These are phyloP conservation scores for Mucor mucedo DNA, from an alignment of 371 early-diverging fungal species.

Conservation along the genomic window DNA sequence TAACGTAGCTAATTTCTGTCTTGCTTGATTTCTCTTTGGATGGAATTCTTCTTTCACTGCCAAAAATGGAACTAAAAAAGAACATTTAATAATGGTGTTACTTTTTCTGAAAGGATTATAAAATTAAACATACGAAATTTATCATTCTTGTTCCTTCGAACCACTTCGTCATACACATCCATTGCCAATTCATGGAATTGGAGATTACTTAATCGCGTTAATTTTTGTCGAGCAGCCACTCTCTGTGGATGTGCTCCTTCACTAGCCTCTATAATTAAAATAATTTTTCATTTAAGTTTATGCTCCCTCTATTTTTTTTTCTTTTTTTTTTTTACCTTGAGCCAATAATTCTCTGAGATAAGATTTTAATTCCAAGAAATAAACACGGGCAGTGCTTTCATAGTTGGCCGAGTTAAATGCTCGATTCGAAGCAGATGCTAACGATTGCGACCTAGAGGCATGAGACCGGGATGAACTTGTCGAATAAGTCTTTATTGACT, in stretches of 20 bases:
- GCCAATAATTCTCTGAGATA: constrained; percentile 36
- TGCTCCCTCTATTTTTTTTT: background rate
- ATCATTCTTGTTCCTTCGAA: constrained; percentile 68
- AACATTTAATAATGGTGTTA: background rate
- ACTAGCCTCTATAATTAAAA: constrained; percentile 39
- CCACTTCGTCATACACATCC: constrained; percentile 95
- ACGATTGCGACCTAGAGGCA: constrained; percentile 40
- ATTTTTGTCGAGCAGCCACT: constrained; percentile 83
- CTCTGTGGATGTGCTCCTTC: constrained; percentile 62
- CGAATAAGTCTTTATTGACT: constrained; percentile 35
- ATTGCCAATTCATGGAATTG: constrained; percentile 95
- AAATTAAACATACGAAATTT: constrained; percentile 9
- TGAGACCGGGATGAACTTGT: constrained; percentile 42
- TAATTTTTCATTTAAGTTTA: background rate
- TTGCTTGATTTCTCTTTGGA: constrained; percentile 94
- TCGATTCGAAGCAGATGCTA: constrained; percentile 43
- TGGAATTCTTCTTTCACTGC: constrained; percentile 84
- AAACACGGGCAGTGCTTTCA: constrained; percentile 45
- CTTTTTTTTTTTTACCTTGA: constrained; percentile 35
- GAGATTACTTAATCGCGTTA: constrained; percentile 74
- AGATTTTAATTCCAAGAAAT: constrained; percentile 44
- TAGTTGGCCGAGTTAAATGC: constrained; percentile 31
- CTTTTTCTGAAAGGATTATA: background rate
- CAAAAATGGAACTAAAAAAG: constrained; percentile 80
- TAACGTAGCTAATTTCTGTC: constrained; percentile 95